Conservation (phyloP, 140 eudicot genomes). For the Stevia rebaudiana region DNA sequence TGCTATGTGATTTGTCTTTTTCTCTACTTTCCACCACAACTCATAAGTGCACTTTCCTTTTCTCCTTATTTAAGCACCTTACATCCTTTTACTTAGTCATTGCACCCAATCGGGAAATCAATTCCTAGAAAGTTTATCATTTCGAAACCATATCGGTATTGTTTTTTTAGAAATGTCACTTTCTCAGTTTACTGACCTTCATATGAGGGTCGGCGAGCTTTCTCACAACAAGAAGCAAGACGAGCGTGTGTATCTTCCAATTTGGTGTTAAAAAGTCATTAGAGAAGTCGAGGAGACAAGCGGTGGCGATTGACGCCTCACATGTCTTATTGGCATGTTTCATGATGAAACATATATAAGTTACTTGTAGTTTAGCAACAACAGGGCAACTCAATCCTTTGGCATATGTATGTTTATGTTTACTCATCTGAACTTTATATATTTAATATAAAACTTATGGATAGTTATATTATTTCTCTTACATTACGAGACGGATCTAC, state of each 20-base stretch:
- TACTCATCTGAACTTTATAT: neutral
- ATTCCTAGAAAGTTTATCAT: neutral
- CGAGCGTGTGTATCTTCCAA: neutral
- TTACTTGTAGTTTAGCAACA: neutral
- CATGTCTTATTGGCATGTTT: neutral
- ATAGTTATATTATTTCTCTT: neutral
- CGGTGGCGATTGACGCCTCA: neutral
- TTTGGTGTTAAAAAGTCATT: neutral
- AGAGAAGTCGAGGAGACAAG: neutral
- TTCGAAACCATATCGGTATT: neutral
- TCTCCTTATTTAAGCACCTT: constrained; percentile 21
- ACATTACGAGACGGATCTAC: no score
- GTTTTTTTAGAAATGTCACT: neutral
- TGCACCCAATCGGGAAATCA: constrained; percentile 4
- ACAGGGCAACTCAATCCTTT: constrained; percentile 33
- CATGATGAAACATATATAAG: neutral
- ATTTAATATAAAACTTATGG: neutral
- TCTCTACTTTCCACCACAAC: constrained; percentile 26
- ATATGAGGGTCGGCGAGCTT: neutral
- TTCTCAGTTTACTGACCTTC: neutral
- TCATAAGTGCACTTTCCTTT: constrained; percentile 11
- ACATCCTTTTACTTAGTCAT: neutral
- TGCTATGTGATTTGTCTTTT: constrained; percentile 25
- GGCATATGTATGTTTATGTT: constrained; percentile 20
- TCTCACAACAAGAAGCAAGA: neutral